Evolutionary conservation across 371 early-diverging fungal genomes (phyloP).

Genomic region (Phascolomyces articulosus): DNA sequence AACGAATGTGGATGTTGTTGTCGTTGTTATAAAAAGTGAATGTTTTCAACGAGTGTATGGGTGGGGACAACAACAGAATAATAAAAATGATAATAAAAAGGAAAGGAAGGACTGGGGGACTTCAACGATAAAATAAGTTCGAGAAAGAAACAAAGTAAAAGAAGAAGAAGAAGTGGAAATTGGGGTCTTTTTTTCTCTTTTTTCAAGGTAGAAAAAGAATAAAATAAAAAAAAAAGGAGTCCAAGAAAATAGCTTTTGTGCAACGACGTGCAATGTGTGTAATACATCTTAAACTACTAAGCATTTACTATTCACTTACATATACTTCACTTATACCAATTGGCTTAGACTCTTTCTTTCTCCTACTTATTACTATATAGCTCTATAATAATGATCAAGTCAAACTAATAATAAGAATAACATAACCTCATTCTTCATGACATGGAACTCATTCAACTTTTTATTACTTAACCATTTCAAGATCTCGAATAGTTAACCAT

Average conservation of each 20-base stretch:
- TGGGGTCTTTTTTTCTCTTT: too few species aligned
- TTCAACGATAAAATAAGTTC: neutral
- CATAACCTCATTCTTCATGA: too few species aligned
- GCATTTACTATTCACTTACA: too few species aligned
- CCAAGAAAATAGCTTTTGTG: conserved; percentile 14
- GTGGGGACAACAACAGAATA: neutral
- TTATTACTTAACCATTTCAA: too few species aligned
- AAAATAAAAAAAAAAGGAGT: conserved; percentile 12
- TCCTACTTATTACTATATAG: too few species aligned
- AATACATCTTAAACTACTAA: too few species aligned
- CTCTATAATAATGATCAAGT: too few species aligned
- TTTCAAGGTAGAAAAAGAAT: neutral
- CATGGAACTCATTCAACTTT: too few species aligned
- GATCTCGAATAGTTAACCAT: too few species aligned
- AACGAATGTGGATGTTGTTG: conserved; percentile 14
- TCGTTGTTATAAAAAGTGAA: neutral
- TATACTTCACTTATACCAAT: too few species aligned
- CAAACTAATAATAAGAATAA: too few species aligned
- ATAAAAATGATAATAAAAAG: conserved; percentile 4
- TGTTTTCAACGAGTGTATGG: conserved; percentile 17
- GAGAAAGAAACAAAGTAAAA: conserved; percentile 8
- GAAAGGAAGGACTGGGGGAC: conserved; percentile 18
- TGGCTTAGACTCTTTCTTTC: too few species aligned
- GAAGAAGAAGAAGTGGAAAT: conserved; percentile 3
- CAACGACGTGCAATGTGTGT: conserved; percentile 16